These are phyloP conservation scores for Geotrichum klebahnii DNA, from an alignment of 1,139 yeast species.

Conservation along the genomic window DNA sequence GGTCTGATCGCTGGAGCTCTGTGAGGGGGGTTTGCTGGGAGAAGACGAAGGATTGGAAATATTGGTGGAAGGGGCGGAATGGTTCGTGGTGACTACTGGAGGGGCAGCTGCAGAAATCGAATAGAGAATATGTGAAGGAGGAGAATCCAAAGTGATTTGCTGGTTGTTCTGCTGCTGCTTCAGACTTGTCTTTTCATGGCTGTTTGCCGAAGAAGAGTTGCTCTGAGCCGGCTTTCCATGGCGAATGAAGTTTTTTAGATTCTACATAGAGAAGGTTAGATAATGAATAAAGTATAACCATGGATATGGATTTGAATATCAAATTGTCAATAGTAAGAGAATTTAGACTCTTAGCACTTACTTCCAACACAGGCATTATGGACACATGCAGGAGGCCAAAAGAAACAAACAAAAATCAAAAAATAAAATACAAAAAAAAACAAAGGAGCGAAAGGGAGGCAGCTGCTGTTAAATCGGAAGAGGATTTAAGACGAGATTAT, in stretches of 20 bases:
- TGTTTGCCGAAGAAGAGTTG: not conserved
- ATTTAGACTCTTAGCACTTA: too few relatives aligned
- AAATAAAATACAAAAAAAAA: not conserved
- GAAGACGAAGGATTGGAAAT: not conserved
- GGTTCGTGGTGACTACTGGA: conserved; percentile 1
- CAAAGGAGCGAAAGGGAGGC: not conserved
- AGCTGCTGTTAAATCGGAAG: not conserved
- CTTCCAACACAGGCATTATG: conserved; percentile 20
- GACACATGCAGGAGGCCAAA: not conserved
- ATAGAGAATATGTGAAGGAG: too few relatives aligned
- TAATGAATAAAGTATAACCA: too few relatives aligned
- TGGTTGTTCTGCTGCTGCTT: not conserved
- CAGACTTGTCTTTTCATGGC: not conserved
- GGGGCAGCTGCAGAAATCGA: not conserved
- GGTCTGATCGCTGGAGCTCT: too few relatives aligned
- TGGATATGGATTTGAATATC: too few relatives aligned
- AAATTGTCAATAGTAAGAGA: too few relatives aligned
- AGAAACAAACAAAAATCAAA: not conserved
- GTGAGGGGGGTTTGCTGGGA: too few relatives aligned
- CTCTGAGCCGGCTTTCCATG: conserved; percentile 12
- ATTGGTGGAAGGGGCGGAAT: conserved; percentile 3
- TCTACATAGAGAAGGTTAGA: conserved; percentile 9
- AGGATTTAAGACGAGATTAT: not conserved
- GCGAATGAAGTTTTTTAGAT: conserved; percentile 18
- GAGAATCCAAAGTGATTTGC: too few relatives aligned